phyloP scores from a whole-genome alignment of 2,329 filamentous ascomycete genomes.

The Metarhizium robertsii region DNA sequence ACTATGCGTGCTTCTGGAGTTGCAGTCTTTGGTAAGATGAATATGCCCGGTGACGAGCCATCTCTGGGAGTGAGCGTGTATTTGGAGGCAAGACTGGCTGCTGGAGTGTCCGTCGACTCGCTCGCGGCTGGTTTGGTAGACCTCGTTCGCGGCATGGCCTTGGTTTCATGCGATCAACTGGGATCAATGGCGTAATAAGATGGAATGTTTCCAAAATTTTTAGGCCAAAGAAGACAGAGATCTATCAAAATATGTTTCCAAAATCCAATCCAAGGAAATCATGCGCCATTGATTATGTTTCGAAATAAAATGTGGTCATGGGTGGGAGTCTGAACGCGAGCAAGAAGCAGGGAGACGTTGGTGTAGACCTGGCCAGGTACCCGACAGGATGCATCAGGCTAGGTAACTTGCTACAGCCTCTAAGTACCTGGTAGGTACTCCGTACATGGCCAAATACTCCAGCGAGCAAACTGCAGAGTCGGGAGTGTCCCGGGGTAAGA shows the following conservation, averaged over 20 bases:
- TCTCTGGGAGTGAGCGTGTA: slow-evolving; percentile 31
- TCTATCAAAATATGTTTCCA: neutral
- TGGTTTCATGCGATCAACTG: neutral
- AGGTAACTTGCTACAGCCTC: too few relatives aligned
- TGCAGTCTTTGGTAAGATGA: slow-evolving; percentile 50
- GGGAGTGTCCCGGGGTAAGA: too few relatives aligned
- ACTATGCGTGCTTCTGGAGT: slow-evolving; percentile 47
- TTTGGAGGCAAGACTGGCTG: slow-evolving; percentile 20
- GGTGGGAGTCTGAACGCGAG: too few relatives aligned
- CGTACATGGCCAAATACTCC: too few relatives aligned
- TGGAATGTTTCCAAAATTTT: neutral
- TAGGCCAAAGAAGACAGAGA: neutral
- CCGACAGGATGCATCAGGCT: too few relatives aligned
- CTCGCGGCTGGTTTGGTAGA: slow-evolving; percentile 26
- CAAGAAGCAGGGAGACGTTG: too few relatives aligned
- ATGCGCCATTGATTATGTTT: neutral
- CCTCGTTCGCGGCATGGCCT: slow-evolving; percentile 40
- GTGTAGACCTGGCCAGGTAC: too few relatives aligned
- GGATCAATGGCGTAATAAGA: neutral
- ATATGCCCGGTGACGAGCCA: slow-evolving; percentile 41
- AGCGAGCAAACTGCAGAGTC: too few relatives aligned
- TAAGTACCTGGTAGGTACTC: too few relatives aligned
- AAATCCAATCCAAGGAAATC: neutral
- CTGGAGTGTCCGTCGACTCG: slow-evolving; percentile 16
- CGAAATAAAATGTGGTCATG: neutral